These are phyloP conservation scores for Populus nigra DNA, from an alignment of 345 rosid species.

Conservation along the genomic window DNA sequence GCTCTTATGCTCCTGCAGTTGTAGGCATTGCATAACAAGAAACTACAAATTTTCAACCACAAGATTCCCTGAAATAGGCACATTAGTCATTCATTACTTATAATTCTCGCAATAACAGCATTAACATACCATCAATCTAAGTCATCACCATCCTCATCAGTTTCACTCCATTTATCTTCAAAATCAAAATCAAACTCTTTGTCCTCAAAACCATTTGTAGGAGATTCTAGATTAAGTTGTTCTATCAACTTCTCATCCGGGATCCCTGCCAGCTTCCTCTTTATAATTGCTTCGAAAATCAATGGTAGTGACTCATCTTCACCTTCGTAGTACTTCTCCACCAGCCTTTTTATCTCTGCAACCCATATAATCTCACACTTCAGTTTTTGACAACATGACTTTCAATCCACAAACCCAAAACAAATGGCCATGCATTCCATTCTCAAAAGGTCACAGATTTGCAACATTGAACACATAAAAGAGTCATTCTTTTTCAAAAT, in stretches of 20 bases:
- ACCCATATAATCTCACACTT: not conserved
- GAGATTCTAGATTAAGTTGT: conserved; percentile 28
- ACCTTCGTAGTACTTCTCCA: conserved; percentile 47
- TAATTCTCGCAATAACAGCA: no score
- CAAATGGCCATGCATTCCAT: not conserved
- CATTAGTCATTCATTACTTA: no score
- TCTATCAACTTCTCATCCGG: conserved; percentile 56
- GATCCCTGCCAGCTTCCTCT: conserved; percentile 60
- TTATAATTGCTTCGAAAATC: conserved; percentile 58
- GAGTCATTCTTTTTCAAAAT: no score
- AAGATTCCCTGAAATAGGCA: no score
- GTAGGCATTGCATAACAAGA: no score
- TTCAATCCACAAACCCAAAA: not conserved
- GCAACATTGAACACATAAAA: no score
- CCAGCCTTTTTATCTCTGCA: conserved; percentile 57
- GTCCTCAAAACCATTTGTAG: not conserved
- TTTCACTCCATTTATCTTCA: not conserved
- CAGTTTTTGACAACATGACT: not conserved
- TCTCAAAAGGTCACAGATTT: not conserved
- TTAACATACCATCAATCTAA: no score
- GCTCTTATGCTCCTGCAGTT: no score
- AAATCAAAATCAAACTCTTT: conserved; percentile 20
- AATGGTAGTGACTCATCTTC: conserved; percentile 55
- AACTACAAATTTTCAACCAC: no score
- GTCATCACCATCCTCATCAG: no score